A percentile compares a stretch with the other conserved stretches of the same genome.
Conservation (phyloP, 2,329 filamentous ascomycete species). For the Aspergillus alliaceus region DNA sequence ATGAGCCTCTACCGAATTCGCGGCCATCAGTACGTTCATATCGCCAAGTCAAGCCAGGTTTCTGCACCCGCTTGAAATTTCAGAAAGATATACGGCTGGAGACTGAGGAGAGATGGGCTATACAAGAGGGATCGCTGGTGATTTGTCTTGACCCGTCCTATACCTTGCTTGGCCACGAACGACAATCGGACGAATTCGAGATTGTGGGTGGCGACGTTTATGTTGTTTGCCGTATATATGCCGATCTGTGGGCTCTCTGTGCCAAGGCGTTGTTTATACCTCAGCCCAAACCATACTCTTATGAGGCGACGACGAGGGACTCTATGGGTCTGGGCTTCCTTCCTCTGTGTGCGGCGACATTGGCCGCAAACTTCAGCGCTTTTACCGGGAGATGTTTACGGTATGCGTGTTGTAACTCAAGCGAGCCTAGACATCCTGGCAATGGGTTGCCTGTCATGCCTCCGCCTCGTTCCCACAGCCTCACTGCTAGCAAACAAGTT, state of each 20-base stretch:
- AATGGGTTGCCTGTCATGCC: slow-evolving; percentile 29
- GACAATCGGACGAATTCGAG: slow-evolving; percentile 27
- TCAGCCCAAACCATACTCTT: background rate
- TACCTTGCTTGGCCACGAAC: slow-evolving; percentile 18
- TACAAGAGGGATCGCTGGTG: slow-evolving; percentile 32
- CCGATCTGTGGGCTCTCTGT: slow-evolving; percentile 37
- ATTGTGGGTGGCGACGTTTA: slow-evolving; percentile 29
- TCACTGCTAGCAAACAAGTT: slow-evolving; percentile 24
- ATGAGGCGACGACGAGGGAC: background rate
- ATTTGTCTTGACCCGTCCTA: slow-evolving; percentile 27
- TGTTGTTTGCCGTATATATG: slow-evolving; percentile 32
- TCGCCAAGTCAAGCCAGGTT: slow-evolving; percentile 17
- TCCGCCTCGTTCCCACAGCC: slow-evolving; percentile 26
- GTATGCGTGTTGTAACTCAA: slow-evolving; percentile 1
- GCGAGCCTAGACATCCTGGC: slow-evolving; percentile 17
- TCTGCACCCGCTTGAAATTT: slow-evolving; percentile 22
- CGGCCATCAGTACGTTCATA: slow-evolving; percentile 9
- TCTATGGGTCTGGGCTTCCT: slow-evolving; percentile 26
- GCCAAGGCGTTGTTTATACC: slow-evolving; percentile 23
- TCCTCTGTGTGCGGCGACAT: slow-evolving; percentile 34
- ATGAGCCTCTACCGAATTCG: background rate
- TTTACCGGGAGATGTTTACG: slow-evolving; percentile 23
- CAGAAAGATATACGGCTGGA: slow-evolving; percentile 28
- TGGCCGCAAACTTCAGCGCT: slow-evolving; percentile 30
- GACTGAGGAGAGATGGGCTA: slow-evolving; percentile 23